phyloP scores from a whole-genome alignment of 2,329 filamentous ascomycete genomes.

The Alternaria rosae region DNA sequence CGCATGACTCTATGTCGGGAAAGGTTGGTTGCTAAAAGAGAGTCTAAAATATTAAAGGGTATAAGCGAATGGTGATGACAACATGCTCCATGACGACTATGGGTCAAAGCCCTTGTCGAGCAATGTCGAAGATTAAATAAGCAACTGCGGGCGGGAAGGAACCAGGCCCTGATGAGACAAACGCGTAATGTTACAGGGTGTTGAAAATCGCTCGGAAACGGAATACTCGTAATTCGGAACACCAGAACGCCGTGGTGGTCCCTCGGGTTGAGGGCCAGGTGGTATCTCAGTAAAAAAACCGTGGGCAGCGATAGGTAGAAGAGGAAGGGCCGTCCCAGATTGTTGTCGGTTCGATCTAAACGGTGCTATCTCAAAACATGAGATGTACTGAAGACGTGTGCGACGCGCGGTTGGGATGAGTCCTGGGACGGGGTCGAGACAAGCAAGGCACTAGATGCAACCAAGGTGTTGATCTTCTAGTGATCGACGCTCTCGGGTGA shows the following conservation, averaged over 20 bases:
- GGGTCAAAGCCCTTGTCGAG: slow-evolving; percentile 24
- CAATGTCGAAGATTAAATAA: slow-evolving; percentile 22
- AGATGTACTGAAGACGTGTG: slow-evolving; percentile 14
- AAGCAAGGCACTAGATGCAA: slow-evolving; percentile 7
- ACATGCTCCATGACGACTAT: slow-evolving; percentile 31
- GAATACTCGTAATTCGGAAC: slow-evolving; percentile 36
- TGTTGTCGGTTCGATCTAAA: slow-evolving; percentile 37
- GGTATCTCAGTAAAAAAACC: slow-evolving; percentile 34
- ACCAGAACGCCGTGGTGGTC: slow-evolving; percentile 29
- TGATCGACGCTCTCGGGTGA: slow-evolving; percentile 56
- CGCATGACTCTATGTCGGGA: slow-evolving; percentile 13
- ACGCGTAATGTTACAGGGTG: slow-evolving; percentile 43
- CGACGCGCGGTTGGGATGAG: not conserved
- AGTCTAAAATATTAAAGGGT: slow-evolving; percentile 49
- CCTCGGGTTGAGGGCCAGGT: slow-evolving; percentile 17
- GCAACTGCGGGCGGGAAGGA: slow-evolving; percentile 4
- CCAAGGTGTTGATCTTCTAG: slow-evolving; percentile 28
- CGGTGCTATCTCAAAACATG: slow-evolving; percentile 49
- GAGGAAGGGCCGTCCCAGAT: slow-evolving; percentile 38
- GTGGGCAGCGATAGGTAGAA: slow-evolving; percentile 42
- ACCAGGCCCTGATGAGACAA: slow-evolving; percentile 11
- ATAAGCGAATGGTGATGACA: slow-evolving; percentile 47
- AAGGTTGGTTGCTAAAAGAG: slow-evolving; percentile 38
- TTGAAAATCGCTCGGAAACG: slow-evolving; percentile 33
- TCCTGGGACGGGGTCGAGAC: slow-evolving; percentile 14